Evolutionary conservation across 345 rosid species (phyloP), one percentile per base, ranked within the genome.

Genomic region (Gossypioides kirkii): DNA sequence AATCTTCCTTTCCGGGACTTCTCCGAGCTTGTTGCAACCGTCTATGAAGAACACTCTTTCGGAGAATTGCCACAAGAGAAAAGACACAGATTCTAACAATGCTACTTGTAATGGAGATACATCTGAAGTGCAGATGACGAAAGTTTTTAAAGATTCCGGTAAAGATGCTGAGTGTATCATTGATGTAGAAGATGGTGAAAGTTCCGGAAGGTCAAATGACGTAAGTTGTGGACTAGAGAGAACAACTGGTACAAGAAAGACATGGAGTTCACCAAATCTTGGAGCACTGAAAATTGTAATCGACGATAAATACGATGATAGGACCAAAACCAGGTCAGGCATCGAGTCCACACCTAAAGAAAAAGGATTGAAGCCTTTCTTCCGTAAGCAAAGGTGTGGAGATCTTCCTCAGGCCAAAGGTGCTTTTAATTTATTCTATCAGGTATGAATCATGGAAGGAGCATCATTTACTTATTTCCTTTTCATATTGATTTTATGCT

Each of bases 271-370:
- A n/a, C 95, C 96, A 2, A 83, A 85, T 62, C 43, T 86, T 63
- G 83, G 82, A 76, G 81, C 88, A 55, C 82, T 90, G 82, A 89
- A 82, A 83, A 72, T 93, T 78, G 82, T 80, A 67, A 73, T 88
- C 77, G 74, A 83, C 10, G 78, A 71, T 73, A 76, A 83, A 69
- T 80, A 78, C 62, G 85, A 79, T 54, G 82, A 83, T 59, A 70
- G 70, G 61, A 74, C 69, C 71, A 69, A 56, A 52, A 23, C 82
- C 50, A 25, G 43, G 45, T 72, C 88, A 55, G 73, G 49, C 10
- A 60, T 79, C 59, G 93, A 86, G 77, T 84, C 77, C 41, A 89
- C 93, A 50, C 93, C 97, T 18, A 93, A 89, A 79, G 93, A 79
- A 73, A 93, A 88, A 78, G 87, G 90, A 14, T 73, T 69, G n/a